Base-by-base conservation (phyloP, 2,329 filamentous ascomycete species). In the Aureobasidium sp. region DNA sequence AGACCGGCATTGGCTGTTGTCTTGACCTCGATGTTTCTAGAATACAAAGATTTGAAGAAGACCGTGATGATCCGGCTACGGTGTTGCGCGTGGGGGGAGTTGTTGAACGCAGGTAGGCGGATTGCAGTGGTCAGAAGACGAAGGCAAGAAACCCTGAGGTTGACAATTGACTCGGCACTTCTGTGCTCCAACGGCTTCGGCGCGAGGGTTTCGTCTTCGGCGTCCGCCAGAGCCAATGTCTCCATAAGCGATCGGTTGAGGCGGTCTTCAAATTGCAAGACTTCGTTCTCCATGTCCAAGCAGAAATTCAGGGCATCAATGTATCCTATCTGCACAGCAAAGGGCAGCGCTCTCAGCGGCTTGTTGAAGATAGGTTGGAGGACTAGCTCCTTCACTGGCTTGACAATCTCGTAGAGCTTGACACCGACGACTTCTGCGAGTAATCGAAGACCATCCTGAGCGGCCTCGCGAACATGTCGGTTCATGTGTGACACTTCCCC, bases 291-390 rank as follows among this genome's bases (percentile, higher is more conserved):
- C 53, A 99, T 81, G 62, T 88, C 87, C 78, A 99, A 84, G 71
- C 95, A 95, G 74, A 95, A 99, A 0, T 91, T 96, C 71, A 99
- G 91, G 0, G 94, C 94, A 72, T 99, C 95, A 68, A 99, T 97
- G 71, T 96, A 97, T 4, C 94, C 95, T 67, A 99, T 99, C 76
- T 99, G 95, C 2, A 91, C 93, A 5, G 90, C 83, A 71, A 99
- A 99, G 0, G 94, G 94, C 64, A 99, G 79, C 0, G 94, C 95
- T 64, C 94, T 85, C 22, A 99, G 77, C 15, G 94, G 94, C 73
- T 99, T 99, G 67, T 90, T 90, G 78, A 94, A 99, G 52, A 99
- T 97, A 0, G 92, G 91, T 64, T 87, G 83, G n/a, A 97, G 79
- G 39, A 97, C 82, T 36, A 91, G 84, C 63, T 97, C 92, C 74